Conservation (phyloP, 176 grass and related monocot genomes). For the Aegilops speltoides region DNA sequence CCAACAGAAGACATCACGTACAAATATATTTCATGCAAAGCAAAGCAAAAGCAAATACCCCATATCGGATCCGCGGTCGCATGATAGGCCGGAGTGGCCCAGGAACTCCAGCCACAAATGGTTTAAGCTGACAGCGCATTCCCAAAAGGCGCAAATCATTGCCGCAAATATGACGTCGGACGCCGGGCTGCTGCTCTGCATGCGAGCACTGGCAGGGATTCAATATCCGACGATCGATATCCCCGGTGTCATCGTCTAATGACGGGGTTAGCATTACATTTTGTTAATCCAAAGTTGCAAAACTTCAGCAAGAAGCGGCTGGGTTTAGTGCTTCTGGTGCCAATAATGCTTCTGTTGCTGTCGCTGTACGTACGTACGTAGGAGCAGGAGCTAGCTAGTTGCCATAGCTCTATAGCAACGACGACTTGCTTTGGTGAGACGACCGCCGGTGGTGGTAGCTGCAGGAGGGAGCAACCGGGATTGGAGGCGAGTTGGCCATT, state of each 20-base stretch:
- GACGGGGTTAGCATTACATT: constrained; percentile 51
- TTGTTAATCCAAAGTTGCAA: not conserved
- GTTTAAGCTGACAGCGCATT: not conserved
- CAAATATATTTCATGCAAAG: not conserved
- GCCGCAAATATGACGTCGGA: constrained; percentile 27
- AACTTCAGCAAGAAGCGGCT: not conserved
- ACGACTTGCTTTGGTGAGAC: not conserved
- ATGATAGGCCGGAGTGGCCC: not conserved
- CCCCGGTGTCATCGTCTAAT: not conserved
- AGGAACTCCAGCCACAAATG: constrained; percentile 14
- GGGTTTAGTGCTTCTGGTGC: not conserved
- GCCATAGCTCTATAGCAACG: no score
- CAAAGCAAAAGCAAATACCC: constrained; percentile 1
- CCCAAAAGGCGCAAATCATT: constrained; percentile 36
- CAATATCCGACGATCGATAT: constrained; percentile 16
- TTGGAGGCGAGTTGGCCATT: constrained; percentile 13
- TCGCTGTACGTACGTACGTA: not conserved
- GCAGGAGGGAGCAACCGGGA: not conserved
- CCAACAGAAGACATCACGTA: not conserved
- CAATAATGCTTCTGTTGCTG: constrained; percentile 5
- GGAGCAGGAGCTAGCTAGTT: no score
- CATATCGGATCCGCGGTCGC: not conserved
- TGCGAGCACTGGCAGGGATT: constrained; percentile 21
- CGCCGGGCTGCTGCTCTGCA: not conserved
- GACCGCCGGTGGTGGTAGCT: not conserved